Percentiles rank a stretch among this genome's conserved stretches.
phyloP scores from a whole-genome alignment of 176 grass and related monocot species.

The Zoysia pacifica region DNA sequence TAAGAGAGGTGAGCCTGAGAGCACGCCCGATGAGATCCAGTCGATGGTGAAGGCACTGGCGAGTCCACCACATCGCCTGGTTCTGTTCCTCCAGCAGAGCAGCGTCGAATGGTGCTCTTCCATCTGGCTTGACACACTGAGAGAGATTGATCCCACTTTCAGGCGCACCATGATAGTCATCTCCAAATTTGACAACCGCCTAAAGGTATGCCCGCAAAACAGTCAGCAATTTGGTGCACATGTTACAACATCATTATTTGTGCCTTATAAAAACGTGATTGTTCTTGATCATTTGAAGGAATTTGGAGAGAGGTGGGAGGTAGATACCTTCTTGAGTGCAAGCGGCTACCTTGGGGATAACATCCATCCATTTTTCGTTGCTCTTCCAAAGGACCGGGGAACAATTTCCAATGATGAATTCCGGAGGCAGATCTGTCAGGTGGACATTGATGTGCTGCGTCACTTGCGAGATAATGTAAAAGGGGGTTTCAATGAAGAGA shows the following conservation, averaged over 20 bases:
- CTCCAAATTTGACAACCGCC: slow-evolving; percentile 94
- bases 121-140: slow-evolving; percentile 85
- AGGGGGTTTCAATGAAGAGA: slow-evolving; percentile 93
- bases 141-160: slow-evolving; percentile 89
- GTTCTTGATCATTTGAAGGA: slow-evolving; percentile 60
- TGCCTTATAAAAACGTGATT: slow-evolving; percentile 18
- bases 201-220: slow-evolving; percentile 67
- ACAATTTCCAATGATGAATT: slow-evolving; percentile 94
- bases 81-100: slow-evolving; percentile 98
- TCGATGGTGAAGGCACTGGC: slow-evolving; percentile 93
- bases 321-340: slow-evolving; percentile 84
- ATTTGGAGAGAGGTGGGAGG: slow-evolving; percentile 94
- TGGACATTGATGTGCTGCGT: slow-evolving; percentile 69
- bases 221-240: not conserved
- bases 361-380: slow-evolving; percentile 88
- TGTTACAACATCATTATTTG: not conserved
- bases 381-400: slow-evolving; percentile 93
- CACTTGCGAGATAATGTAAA: slow-evolving; percentile 82
- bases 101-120: slow-evolving; percentile 98
- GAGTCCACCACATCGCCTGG: slow-evolving; percentile 83
- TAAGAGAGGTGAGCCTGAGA: slow-evolving; percentile 92
- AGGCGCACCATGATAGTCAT: slow-evolving; percentile 88
- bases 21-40: slow-evolving; percentile 77
- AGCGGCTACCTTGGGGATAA: slow-evolving; percentile 95
- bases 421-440: slow-evolving; percentile 83